Base-by-base conservation (phyloP, 345 rosid species). In the Theobroma cacao region DNA sequence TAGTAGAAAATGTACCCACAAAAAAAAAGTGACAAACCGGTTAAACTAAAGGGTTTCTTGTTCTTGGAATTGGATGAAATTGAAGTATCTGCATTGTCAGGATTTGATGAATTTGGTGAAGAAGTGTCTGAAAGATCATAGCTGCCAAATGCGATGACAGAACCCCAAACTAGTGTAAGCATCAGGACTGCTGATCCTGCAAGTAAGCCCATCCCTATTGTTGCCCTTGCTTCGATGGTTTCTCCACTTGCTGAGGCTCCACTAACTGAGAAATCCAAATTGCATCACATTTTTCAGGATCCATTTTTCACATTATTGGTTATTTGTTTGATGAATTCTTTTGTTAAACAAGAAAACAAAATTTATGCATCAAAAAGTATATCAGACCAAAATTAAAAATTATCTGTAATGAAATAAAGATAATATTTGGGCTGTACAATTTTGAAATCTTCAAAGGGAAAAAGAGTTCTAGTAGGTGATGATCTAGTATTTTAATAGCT, bases 161-260 rank as follows among this genome's bases (percentile, higher is more conserved):
- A 85, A 52, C 85, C 85, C 92, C 87, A 89, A 48, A 79, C 24
- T 12, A 89, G 17, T 14, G 91, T 81, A 43, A 87, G 88, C 73
- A 56, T 80, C 84, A 85, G 65, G 41, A 87, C 85, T 12, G 83
- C 63, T 34, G 92, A 84, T 22, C 92, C 92, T 48, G 90, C 89
- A n/a, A 87, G 80, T 69, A 89, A 50, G 10, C 86, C 83, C 87
- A 85, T 84, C 2, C 53, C 74, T 86, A 87, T 82, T 34, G 77
- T 22, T 45, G 83, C 88, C 78, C 60, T 73, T 22, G 84, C n/a
- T 69, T 81, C 67, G 2, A 74, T 72, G 12, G 78, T 79, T 36
- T 81, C 83, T 20, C 78, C 62, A 41, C 67, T 80, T 41, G 76
- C 80, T 73, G 89, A 45, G 24, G 82, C 48, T 28, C 45, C 85